A percentile compares a stretch with the other conserved stretches of the same genome.
These are phyloP conservation scores for Tricholoma terreum DNA, from an alignment of 768 basidiomycete genomes.

Conservation along the genomic window DNA sequence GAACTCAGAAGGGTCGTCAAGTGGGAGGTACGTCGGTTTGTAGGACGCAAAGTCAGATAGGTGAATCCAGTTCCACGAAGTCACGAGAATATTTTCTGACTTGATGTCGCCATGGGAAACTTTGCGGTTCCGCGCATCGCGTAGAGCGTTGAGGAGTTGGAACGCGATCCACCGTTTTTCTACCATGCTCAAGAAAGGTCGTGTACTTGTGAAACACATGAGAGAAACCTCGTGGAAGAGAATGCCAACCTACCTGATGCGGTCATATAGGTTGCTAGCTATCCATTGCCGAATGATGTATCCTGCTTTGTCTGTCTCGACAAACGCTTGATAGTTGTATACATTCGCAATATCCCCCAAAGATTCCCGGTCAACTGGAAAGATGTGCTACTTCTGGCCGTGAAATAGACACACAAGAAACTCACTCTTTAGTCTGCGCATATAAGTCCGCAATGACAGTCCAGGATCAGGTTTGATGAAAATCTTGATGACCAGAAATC, in stretches of 20 bases:
- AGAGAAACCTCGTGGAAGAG: background rate
- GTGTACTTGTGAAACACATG: conserved; percentile 57
- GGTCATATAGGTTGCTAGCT: conserved; percentile 91
- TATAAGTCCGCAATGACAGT: conserved; percentile 70
- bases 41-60: conserved; percentile 93
- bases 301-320: conserved; percentile 95
- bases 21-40: conserved; percentile 93
- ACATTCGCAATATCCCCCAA: conserved; percentile 84
- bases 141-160: conserved; percentile 82
- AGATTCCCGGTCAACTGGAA: conserved; percentile 78
- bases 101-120: conserved; percentile 98
- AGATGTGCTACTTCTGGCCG: conserved; percentile 1
- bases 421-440: conserved; percentile 74
- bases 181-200: conserved; percentile 85
- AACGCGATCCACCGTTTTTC: conserved; percentile 99
- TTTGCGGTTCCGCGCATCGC: conserved; percentile 79
- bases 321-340: conserved; percentile 83
- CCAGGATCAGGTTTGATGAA: conserved; percentile 94
- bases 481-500: conserved; percentile 87
- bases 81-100: conserved; percentile 94
- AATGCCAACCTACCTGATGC: conserved; percentile 75
- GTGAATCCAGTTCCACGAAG: conserved; percentile 94
- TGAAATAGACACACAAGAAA: conserved; percentile 7
- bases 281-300: conserved; percentile 95
- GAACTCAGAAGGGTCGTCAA: conserved; percentile 96